Evolutionary conservation across 257 asterid genomes (phyloP), one percentile per base, ranked within the genome.

Genomic region (Solanum pimpinellifolium): DNA sequence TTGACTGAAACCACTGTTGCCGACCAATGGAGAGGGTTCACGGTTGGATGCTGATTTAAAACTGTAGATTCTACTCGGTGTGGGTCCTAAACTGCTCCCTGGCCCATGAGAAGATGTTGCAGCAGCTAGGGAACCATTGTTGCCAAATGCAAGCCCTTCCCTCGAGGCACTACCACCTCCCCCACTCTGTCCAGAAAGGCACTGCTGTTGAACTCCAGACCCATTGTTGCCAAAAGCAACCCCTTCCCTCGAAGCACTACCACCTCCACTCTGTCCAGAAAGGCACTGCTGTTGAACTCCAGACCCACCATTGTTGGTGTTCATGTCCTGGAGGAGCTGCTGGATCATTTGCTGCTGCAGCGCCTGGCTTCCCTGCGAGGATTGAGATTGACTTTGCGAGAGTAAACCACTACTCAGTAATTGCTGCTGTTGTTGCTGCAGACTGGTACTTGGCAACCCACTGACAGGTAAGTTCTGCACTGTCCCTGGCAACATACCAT

Each of bases 321-420:
- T 94, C 92, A 93, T 90, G 82, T 92, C 95, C 77, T 94, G 98
- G 86, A 91, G 84, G 76, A 92, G 60, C 66, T 94, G 99, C 91
- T 95, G 98, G 87, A 95, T 91, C 94, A 91, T 93, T 47, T 94
- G 97, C 46, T 94, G 98, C 29, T 96, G 97, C 60, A 91, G 69
- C n/a, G 91, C 92, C 89, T 93, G 97, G 91, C 88, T 91, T 56
- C 94, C 91, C 25, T 90, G 94, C 0, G 95, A 78, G 23, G 90
- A 70, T 89, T 89, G 88, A 44, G 93, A 76, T 23, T 92, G 94
- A 83, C 84, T 92, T 86, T 92, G 97, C 85, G 86, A 90, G 15
- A 86, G 87, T 31, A 88, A 86, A n/a, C 91, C 92, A 76, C 87
- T 92, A 73, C 90, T 92, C 23, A 84, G 78, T 56, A 87, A 87